Evolutionary conservation across 192 early-diverging fungal genomes (phyloP).

Genomic region (Umbelopsis sp.): DNA sequence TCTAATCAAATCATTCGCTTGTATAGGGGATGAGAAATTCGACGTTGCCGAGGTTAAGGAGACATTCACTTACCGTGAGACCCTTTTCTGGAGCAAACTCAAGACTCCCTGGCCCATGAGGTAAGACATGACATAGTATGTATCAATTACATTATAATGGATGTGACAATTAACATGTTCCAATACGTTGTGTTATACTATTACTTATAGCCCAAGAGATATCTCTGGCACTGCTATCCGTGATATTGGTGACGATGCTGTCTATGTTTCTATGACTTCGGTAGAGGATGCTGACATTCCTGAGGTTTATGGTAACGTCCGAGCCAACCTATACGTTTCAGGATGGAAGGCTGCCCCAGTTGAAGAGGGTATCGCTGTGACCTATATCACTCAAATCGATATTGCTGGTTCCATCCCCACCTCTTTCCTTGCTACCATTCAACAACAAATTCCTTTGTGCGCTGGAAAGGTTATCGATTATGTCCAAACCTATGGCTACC

Average conservation of each 20-base stretch:
- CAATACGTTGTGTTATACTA: background rate
- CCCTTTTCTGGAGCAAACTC: slow-evolving; percentile 34
- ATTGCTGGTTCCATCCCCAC: slow-evolving; percentile 51
- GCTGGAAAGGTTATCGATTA: slow-evolving; percentile 49
- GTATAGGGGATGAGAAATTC: slow-evolving; percentile 40
- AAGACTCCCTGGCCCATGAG: slow-evolving; percentile 37
- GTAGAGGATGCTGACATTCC: slow-evolving; percentile 52
- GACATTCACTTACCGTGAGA: slow-evolving; percentile 22
- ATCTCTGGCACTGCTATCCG: slow-evolving; percentile 41
- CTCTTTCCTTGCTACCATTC: slow-evolving; percentile 46
- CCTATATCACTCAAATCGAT: slow-evolving; percentile 55
- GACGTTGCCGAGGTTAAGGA: slow-evolving; percentile 32
- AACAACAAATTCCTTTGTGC: slow-evolving; percentile 48
- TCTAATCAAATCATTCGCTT: background rate
- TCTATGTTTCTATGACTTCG: slow-evolving; percentile 51
- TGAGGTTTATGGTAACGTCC: slow-evolving; percentile 48
- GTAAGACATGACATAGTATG: slow-evolving; percentile 4
- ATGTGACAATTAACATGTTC: background rate
- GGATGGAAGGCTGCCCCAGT: slow-evolving; percentile 53
- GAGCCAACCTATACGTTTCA: slow-evolving; percentile 47
- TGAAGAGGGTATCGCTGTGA: slow-evolving; percentile 38
- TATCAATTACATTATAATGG: no score
- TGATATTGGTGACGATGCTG: slow-evolving; percentile 28
- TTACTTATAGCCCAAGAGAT: slow-evolving; percentile 43
- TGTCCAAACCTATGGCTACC: slow-evolving; percentile 46